Evolutionary conservation across 495 filamentous ascomycete species (phyloP).

Genomic region (Trichocladium antarcticum): DNA sequence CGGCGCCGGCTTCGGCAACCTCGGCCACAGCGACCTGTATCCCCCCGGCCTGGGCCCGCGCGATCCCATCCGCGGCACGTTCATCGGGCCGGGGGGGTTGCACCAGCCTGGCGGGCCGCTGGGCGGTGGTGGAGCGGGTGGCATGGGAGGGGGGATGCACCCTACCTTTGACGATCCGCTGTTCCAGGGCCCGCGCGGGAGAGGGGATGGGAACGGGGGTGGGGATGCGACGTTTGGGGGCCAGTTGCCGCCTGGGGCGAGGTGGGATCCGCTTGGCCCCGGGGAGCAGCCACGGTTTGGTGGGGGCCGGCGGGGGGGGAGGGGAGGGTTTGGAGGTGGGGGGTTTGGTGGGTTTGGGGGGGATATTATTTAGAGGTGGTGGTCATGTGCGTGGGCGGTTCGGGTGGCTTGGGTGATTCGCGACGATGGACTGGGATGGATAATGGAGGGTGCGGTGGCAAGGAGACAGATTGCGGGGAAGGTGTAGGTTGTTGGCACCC

Average conservation of each 20-base stretch:
- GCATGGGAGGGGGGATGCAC: constrained; percentile 64
- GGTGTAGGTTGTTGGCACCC: too few species aligned
- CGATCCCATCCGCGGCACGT: constrained; percentile 61
- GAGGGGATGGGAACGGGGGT: constrained; percentile 27
- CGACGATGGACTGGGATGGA: not conserved
- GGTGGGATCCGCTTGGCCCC: constrained; percentile 76
- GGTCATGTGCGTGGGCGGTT: too few species aligned
- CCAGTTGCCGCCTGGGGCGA: constrained; percentile 47
- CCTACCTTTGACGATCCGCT: constrained; percentile 90
- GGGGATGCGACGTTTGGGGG: constrained; percentile 34
- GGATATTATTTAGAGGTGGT: constrained; percentile 30
- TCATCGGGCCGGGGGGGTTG: constrained; percentile 40
- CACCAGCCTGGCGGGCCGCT: not conserved
- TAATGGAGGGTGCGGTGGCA: too few species aligned
- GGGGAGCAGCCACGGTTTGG: constrained; percentile 41
- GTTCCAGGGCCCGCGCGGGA: constrained; percentile 53
- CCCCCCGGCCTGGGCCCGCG: constrained; percentile 75
- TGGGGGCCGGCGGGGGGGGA: constrained; percentile 21
- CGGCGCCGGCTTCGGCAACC: constrained; percentile 39
- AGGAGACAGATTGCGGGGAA: too few species aligned
- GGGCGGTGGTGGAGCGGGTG: not conserved
- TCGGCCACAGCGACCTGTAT: constrained; percentile 79
- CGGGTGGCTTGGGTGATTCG: too few species aligned
- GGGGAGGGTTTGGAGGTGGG: constrained; percentile 19
- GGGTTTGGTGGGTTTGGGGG: constrained; percentile 32